Conservation (phyloP, 129 eudicot genomes). For the Tagetes patula region DNA sequence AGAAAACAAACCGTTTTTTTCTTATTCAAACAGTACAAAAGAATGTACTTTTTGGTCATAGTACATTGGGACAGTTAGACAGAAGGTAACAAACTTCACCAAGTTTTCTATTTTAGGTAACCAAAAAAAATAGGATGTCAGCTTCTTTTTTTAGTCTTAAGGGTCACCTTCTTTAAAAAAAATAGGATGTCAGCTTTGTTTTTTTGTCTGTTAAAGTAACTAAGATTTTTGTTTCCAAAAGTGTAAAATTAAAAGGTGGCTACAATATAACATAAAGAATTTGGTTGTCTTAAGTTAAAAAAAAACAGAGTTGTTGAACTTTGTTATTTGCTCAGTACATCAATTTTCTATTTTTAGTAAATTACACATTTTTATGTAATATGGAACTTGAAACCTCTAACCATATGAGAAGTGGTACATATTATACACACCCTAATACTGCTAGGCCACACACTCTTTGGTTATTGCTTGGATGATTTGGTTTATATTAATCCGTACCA, state of each 20-base stretch:
- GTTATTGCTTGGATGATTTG: background rate
- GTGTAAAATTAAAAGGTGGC: background rate
- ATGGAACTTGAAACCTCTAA: too few relatives aligned
- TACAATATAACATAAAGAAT: background rate
- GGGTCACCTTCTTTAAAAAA: background rate
- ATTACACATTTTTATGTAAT: too few relatives aligned
- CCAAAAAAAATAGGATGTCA: too few relatives aligned
- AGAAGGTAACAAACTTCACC: background rate
- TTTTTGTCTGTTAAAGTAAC: background rate
- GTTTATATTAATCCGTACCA: background rate
- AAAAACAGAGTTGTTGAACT: too few relatives aligned
- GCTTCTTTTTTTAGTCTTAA: background rate
- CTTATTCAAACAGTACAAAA: background rate
- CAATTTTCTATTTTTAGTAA: too few relatives aligned
- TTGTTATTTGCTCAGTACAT: too few relatives aligned
- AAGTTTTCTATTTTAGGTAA: background rate
- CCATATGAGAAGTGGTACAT: too few relatives aligned
- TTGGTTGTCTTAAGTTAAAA: too few relatives aligned
- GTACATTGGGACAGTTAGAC: background rate
- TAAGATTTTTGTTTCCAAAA: background rate
- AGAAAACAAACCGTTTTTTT: conserved; percentile 1
- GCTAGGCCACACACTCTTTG: background rate
- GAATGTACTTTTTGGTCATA: conserved; percentile 8
- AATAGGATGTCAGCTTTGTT: background rate
- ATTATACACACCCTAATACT: too few relatives aligned